A percentile compares a stretch with the other conserved stretches of the same genome.
phyloP scores from a whole-genome alignment of 1,284 basidiomycete genomes.

The Ceratobasidium sp. region DNA sequence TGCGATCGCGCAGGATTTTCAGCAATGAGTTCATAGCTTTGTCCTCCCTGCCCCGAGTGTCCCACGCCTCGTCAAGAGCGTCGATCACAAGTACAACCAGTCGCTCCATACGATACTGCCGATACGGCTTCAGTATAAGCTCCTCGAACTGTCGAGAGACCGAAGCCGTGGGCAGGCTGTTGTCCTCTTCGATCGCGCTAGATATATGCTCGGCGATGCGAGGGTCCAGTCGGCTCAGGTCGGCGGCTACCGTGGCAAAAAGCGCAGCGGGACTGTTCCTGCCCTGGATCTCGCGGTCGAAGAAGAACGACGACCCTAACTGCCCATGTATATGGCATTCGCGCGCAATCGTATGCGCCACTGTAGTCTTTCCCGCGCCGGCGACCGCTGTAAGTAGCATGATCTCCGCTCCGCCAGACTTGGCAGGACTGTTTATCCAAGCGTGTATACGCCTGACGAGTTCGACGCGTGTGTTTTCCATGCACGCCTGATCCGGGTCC shows the following conservation, averaged over 20 bases:
- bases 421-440: not conserved
- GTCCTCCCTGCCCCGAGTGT: not conserved
- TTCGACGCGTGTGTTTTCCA: slow-evolving; percentile 1
- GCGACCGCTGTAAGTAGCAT: slow-evolving; percentile 16
- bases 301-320: slow-evolving; percentile 46
- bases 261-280: slow-evolving; percentile 20
- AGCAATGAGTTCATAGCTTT: not conserved
- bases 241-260: slow-evolving; percentile 11
- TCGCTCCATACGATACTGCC: not conserved
- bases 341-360: slow-evolving; percentile 34
- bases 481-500: slow-evolving; percentile 7
- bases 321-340: not conserved
- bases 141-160: not conserved
- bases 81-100: slow-evolving; percentile 19
- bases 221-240: not conserved
- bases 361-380: slow-evolving; percentile 21
- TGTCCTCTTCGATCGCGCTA: not conserved
- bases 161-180: not conserved
- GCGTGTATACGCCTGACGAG: not conserved
- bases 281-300: slow-evolving; percentile 12
- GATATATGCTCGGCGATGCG: not conserved
- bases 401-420: not conserved
- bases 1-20: slow-evolving; percentile 1
- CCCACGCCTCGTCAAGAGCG: slow-evolving; percentile 28
- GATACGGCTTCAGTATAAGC: not conserved